A percentile compares a stretch with the other conserved stretches of the same genome.
These are phyloP conservation scores for Ceratocystis cacaofunesta DNA, from an alignment of 2,329 filamentous ascomycete species.

Conservation along the genomic window DNA sequence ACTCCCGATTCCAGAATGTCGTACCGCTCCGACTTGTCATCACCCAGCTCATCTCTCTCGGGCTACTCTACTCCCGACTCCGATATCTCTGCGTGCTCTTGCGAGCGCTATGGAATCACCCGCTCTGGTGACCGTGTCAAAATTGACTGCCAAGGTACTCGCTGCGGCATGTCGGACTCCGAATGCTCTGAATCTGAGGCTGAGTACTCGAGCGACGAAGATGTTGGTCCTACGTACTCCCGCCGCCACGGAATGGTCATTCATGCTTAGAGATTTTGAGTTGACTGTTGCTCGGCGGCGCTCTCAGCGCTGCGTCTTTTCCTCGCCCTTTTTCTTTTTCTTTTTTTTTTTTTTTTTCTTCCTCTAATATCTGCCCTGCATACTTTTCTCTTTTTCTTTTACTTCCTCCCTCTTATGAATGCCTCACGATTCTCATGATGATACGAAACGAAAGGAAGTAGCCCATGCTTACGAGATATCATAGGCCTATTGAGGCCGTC, in stretches of 20 bases:
- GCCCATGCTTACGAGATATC: background rate
- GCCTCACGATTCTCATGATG: background rate
- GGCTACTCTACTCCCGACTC: constrained; percentile 68
- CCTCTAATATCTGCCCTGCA: background rate
- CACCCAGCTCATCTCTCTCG: constrained; percentile 56
- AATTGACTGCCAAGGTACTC: constrained; percentile 82
- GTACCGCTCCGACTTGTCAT: constrained; percentile 59
- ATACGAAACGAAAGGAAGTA: background rate
- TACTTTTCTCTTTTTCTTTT: background rate
- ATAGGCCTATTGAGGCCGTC: background rate
- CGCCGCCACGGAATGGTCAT: constrained; percentile 52
- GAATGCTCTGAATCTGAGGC: constrained; percentile 44
- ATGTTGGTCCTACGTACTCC: constrained; percentile 32
- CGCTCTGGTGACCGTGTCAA: constrained; percentile 85
- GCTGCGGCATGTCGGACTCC: constrained; percentile 45
- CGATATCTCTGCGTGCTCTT: constrained; percentile 69
- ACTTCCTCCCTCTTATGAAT: background rate
- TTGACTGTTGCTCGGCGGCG: no score
- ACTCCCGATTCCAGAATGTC: constrained; percentile 59
- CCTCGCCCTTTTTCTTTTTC: no score
- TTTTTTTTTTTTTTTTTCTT: no score
- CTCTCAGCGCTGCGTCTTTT: no score
- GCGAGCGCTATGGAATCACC: constrained; percentile 93
- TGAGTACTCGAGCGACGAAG: constrained; percentile 27
- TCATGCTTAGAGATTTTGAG: constrained; percentile 15